These are phyloP conservation scores for Myriosclerotinia duriaeana DNA, from an alignment of 2,329 filamentous ascomycete genomes.

Conservation along the genomic window DNA sequence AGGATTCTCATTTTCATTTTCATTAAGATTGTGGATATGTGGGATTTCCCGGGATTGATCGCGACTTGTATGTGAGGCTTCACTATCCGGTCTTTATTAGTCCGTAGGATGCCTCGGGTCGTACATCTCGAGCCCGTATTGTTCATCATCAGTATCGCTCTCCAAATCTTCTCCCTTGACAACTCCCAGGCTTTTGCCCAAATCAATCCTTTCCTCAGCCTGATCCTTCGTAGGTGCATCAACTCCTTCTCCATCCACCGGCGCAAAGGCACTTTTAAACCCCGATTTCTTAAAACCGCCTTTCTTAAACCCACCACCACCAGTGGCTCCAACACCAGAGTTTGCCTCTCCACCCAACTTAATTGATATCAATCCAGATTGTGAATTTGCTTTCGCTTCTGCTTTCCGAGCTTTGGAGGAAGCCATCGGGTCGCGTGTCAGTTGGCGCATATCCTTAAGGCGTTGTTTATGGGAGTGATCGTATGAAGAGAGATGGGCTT, in stretches of 20 bases:
- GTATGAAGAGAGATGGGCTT: slow-evolving; percentile 90
- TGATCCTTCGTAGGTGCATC: slow-evolving; percentile 45
- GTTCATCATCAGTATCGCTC: slow-evolving; percentile 48
- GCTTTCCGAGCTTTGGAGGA: slow-evolving; percentile 65
- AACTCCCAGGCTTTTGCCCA: neutral
- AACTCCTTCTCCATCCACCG: slow-evolving; percentile 48
- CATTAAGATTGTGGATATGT: neutral
- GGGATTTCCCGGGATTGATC: neutral
- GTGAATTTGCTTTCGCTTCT: slow-evolving; percentile 65
- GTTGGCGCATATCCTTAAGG: slow-evolving; percentile 82
- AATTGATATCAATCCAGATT: slow-evolving; percentile 63
- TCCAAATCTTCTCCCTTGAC: slow-evolving; percentile 55
- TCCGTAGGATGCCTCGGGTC: slow-evolving; percentile 60
- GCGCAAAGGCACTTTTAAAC: slow-evolving; percentile 74
- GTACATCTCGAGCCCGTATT: slow-evolving; percentile 60
- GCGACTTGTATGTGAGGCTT: neutral
- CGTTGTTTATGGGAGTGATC: slow-evolving; percentile 94
- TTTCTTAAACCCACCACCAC: slow-evolving; percentile 58
- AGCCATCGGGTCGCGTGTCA: slow-evolving; percentile 70
- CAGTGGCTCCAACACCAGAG: slow-evolving; percentile 33
- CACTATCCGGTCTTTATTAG: slow-evolving; percentile 43
- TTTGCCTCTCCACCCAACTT: slow-evolving; percentile 52
- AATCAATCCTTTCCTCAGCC: slow-evolving; percentile 31
- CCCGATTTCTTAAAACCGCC: slow-evolving; percentile 78
- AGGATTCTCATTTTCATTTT: too few relatives aligned